phyloP scores from a whole-genome alignment of 2,329 filamentous ascomycete genomes.

The Leptographium galeiforme region DNA sequence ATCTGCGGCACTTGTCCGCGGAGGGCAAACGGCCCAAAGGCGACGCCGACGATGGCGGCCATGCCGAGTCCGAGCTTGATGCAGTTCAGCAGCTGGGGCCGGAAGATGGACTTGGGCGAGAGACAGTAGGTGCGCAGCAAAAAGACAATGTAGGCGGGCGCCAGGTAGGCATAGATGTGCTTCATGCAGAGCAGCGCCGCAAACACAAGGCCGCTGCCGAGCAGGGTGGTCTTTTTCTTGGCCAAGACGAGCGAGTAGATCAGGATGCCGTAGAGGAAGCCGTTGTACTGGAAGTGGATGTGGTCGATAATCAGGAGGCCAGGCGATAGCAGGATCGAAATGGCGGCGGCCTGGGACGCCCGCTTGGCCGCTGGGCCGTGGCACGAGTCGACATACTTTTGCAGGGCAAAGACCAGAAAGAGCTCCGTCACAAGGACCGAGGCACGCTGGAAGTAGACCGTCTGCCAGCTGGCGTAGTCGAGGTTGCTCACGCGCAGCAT shows the following conservation, averaged over 20 bases:
- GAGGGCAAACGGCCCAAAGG: constrained; percentile 78
- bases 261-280: constrained; percentile 84
- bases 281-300: constrained; percentile 98
- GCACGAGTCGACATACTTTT: constrained; percentile 63
- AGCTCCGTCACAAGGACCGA: constrained; percentile 80
- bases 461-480: constrained; percentile 83
- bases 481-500: constrained; percentile 77
- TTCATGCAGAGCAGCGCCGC: constrained; percentile 83
- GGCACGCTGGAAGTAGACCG: constrained; percentile 81
- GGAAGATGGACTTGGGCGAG: constrained; percentile 60
- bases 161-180: constrained; percentile 95
- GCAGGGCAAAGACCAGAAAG: constrained; percentile 69
- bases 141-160: constrained; percentile 90
- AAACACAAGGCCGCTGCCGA: constrained; percentile 72
- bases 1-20: constrained; percentile 78
- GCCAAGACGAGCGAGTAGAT: constrained; percentile 77
- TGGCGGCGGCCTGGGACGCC: constrained; percentile 70
- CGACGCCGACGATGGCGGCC: constrained; percentile 55
- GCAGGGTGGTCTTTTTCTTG: constrained; percentile 57
- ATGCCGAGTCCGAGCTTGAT: constrained; percentile 72
- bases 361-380: constrained; percentile 46
- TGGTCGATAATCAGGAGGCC: constrained; percentile 95
- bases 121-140: constrained; percentile 84
- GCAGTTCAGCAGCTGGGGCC: constrained; percentile 64
- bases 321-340: constrained; percentile 83